Percentiles rank a stretch among this genome's conserved stretches.
Conservation (phyloP, 768 basidiomycete species). For the Austroboletus festivus region DNA sequence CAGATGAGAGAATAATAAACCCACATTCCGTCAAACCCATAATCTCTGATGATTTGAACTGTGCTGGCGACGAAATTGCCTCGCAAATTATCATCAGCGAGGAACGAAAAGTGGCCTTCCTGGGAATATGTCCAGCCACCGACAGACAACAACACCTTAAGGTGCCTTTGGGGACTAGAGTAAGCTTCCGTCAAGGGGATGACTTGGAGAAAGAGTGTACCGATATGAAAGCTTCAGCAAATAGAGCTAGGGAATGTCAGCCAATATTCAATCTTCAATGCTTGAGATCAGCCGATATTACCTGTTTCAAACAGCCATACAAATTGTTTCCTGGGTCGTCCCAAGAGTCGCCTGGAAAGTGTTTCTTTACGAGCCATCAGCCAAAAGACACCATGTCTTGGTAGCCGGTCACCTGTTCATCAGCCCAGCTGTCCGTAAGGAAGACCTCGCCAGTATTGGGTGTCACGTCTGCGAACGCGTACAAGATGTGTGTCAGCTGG, state of each 20-base stretch:
- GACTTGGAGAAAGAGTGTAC: constrained; percentile 10
- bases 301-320: constrained; percentile 80
- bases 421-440: constrained; percentile 73
- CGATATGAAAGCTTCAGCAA: constrained; percentile 60
- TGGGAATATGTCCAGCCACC: constrained; percentile 74
- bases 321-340: constrained; percentile 71
- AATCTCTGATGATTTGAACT: constrained; percentile 64
- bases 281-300: constrained; percentile 28
- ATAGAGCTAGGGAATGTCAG: constrained; percentile 32
- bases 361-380: constrained; percentile 47
- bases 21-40: constrained; percentile 78
- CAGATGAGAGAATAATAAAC: constrained; percentile 12
- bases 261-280: neutral
- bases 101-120: constrained; percentile 62
- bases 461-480: constrained; percentile 75
- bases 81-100: constrained; percentile 48
- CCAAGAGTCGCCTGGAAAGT: constrained; percentile 71
- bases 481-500: constrained; percentile 72
- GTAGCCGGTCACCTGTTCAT: constrained; percentile 49
- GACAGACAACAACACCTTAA: constrained; percentile 52
- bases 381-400: neutral
- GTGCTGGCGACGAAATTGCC: constrained; percentile 59
- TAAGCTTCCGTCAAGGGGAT: neutral
- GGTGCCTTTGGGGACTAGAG: constrained; percentile 29
- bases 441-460: constrained; percentile 56